A percentile compares a stretch with the other conserved stretches of the same genome.
Conservation (phyloP, 345 rosid species). For the Euphorbia lathyris region DNA sequence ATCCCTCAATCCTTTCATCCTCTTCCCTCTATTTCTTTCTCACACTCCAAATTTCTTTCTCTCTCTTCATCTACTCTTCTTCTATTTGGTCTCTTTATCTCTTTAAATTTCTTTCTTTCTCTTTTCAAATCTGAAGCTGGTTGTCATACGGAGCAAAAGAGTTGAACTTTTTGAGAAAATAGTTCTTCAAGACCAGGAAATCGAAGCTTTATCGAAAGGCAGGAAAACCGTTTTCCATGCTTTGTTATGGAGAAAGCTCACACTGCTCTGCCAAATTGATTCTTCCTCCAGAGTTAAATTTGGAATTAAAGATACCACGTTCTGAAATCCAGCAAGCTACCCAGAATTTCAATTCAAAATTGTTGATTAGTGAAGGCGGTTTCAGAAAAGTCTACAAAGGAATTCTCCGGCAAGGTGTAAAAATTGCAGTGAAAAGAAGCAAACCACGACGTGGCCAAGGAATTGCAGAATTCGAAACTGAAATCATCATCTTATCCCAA, state of each 20-base stretch:
- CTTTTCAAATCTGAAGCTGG: no score
- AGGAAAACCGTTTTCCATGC: slow-evolving; percentile 25
- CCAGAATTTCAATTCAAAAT: slow-evolving; percentile 33
- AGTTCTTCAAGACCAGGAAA: slow-evolving; percentile 24
- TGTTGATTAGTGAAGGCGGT: slow-evolving; percentile 46
- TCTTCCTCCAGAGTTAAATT: slow-evolving; percentile 26
- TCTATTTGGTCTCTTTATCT: no score
- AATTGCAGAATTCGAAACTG: slow-evolving; percentile 44
- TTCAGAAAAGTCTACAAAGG: slow-evolving; percentile 46
- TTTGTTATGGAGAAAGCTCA: slow-evolving; percentile 23
- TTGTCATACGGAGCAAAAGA: no score
- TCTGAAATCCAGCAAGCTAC: slow-evolving; percentile 43
- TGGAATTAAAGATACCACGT: slow-evolving; percentile 34
- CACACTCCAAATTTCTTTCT: no score
- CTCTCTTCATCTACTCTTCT: no score
- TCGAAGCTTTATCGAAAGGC: slow-evolving; percentile 13
- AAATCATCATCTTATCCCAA: no score
- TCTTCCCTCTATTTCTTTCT: no score
- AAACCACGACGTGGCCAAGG: slow-evolving; percentile 46
- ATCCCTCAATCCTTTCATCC: no score
- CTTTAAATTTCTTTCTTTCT: no score
- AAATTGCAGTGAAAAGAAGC: slow-evolving; percentile 49
- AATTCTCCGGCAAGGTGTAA: slow-evolving; percentile 29
- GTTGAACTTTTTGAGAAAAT: no score
- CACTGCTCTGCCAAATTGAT: slow-evolving; percentile 17